Base-by-base conservation (phyloP, 768 basidiomycete genomes). In the Amyloporia xantha region DNA sequence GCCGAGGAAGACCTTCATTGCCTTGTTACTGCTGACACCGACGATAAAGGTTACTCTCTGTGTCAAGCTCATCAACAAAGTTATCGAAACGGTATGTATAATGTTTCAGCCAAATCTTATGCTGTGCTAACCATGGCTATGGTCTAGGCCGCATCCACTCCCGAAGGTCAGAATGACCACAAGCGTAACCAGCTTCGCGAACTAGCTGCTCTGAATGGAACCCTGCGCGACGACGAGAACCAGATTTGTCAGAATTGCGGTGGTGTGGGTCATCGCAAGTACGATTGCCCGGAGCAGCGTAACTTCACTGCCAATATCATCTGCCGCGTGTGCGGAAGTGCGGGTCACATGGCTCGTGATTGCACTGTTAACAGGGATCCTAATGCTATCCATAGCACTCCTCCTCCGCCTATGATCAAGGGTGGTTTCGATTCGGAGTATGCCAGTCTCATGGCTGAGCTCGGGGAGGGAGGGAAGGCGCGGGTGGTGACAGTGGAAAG, bases 251-350 rank as follows among this genome's bases (percentile, higher is more conserved):
- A 98, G 72, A 95, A 95, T 63, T 94, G 90, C 66, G 91, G 89
- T 62, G 85, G 85, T 46, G 79, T 92, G 55, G 93, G 93, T 51
- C 94, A 97, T 64, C 86, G 95, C 69, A 94, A 97, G 81, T 98
- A 92, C 72, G 96, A 98, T 68, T 99, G 96, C 67, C 93, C 94
- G 15, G 91, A 97, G 71, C 91, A 96, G 68, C 84, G 89, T 67
- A 96, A 96, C 73, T 98, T 93, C 72, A 94, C 91, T 58, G 96
- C 96, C 72, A 95, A 95, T 74, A 94, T 99, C 73, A 95, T 97
- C 64, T 99, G 96, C 76, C 93, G 92, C 62, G 82, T 94, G 61
- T 99, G 96, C 67, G 95, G 95, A 53, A 94, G 91, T 61, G 92
- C 93, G 35, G 95, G 96, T 30, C 95, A 98, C 71, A 97, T 99